Evolutionary conservation across 164 flowering plant genomes (phyloP), one percentile per base, ranked within the genome.

Genomic region (Aristolochia californica): DNA sequence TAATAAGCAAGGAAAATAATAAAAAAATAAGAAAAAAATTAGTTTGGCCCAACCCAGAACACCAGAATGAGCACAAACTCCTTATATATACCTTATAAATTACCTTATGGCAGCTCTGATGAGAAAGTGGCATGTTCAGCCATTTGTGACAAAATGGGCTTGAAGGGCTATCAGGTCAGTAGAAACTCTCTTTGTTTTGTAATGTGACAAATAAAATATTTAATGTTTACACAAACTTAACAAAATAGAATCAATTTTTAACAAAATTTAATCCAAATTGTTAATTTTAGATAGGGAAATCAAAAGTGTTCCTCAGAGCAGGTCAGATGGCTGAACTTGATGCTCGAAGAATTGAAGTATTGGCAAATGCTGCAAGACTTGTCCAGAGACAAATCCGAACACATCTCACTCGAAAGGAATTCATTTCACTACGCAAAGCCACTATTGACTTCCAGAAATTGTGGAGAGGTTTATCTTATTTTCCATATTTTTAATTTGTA

Each of bases 311-410:
- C 62, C 94, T 88, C 21, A 72, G 96, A 73, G 96, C 97, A 40
- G 97, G 97, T 48, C 97, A 89, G 76, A 86, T 89, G 97, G 95
- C 97, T 45, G 91, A 84, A 67, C 66, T 89, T 51, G 97, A 89
- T 78, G 89, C 95, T 7, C 57, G 91, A 55, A 78, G 97, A 75
- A 63, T 81, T 52, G 95, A 89, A 70, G 69, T 89, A 51, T 64
- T 89, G 52, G 91, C 82, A 30, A 71, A 59, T 62, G 86, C 97
- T 45, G 86, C 89, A 34, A 83, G 77, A 70, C 69, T 57, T 51
- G 80, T 89, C 52, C 97, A 89, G 65, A 72, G 95, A 70, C 80
- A 81, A 77, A 81, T 84, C 48, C 75, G 79, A 59, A 84, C 97
- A 51, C 54, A 78, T 74, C 77, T 89, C 20, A 63, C 82, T 8